A percentile compares a stretch with the other conserved stretches of the same genome.
These are phyloP conservation scores for Fragaria ananassa DNA, from an alignment of 306 rosid genomes.

Conservation along the genomic window DNA sequence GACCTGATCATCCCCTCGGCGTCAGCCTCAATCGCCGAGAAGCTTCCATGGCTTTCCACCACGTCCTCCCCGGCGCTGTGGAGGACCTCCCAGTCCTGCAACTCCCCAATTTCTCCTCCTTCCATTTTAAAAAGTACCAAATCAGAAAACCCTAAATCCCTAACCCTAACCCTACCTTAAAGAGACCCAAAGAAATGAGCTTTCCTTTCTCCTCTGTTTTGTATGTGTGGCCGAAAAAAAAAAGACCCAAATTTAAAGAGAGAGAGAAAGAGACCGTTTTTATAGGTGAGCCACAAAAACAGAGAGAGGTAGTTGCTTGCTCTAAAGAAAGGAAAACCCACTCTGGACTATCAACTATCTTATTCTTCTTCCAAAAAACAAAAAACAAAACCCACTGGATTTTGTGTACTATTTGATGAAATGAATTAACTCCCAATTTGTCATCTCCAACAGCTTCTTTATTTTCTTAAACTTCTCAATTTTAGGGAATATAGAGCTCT, in stretches of 20 bases:
- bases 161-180: neutral
- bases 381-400: neutral
- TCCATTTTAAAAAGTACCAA: constrained; percentile 13
- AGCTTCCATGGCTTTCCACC: constrained; percentile 11
- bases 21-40: constrained; percentile 36
- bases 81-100: constrained; percentile 71
- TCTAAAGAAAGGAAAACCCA: neutral
- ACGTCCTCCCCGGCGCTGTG: constrained; percentile 25
- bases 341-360: neutral
- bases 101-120: constrained; percentile 38
- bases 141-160: neutral
- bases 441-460: too few species aligned
- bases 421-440: neutral
- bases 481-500: too few species aligned
- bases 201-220: neutral
- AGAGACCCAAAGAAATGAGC: neutral
- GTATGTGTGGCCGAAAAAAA: neutral
- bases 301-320: neutral
- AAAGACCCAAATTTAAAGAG: neutral
- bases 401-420: neutral
- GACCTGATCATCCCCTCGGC: constrained; percentile 50
- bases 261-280: constrained; percentile 1
- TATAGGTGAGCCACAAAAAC: constrained; percentile 9
- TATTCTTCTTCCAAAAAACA: neutral
- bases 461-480: too few species aligned